Evolutionary conservation across 176 grass and related monocot genomes (phyloP), one percentile per base, ranked within the genome.

Genomic region (Oryza punctata): DNA sequence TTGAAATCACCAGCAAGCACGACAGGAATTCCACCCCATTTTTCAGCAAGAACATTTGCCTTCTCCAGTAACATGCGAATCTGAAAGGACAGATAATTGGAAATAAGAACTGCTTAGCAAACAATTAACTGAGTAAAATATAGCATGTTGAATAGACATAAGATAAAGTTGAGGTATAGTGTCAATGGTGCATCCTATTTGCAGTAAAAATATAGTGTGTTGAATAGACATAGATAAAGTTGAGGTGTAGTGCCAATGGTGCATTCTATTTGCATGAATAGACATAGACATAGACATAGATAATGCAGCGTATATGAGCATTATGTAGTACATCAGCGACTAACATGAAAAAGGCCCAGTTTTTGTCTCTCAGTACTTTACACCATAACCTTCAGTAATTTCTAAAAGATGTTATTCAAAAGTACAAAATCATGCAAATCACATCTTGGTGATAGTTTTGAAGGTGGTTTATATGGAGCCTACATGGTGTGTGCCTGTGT

Each of bases 1-100:
- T 97, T 97, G 84, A 97, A 97, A 97, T 97, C 95, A 87, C 95
- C 95, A 73, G 90, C 92, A 86, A 97, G 89, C 70, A 97, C 85
- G 81, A 97, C 69, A 76, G 95, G 92, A 91, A 94, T 97, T 65
- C 76, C 82, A 76, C 71, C 79, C 92, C 92, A 97, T 78, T 94
- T 97, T 91, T 82, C 87, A 79, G 95, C 81, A 89, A 97, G 78
- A 69, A 40, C 75, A 82, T 89, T 89, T 54, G 90, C 90, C 70
- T 89, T 91, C 71, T 78, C 75, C 80, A 93, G 59, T 79, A 97
- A 75, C 84, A 92, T 89, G 60, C 90, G 78, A 63, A 97, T 89
- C 95, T 97, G 84, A 41, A 41, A 63, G 66, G 88, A 82, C 75
- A 18, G 54, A 75, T 27, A 82, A 65, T 52, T 73, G 27, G 25